Evolutionary conservation across 2,329 filamentous ascomycete species (phyloP).

Genomic region (Drechslera avenae): DNA sequence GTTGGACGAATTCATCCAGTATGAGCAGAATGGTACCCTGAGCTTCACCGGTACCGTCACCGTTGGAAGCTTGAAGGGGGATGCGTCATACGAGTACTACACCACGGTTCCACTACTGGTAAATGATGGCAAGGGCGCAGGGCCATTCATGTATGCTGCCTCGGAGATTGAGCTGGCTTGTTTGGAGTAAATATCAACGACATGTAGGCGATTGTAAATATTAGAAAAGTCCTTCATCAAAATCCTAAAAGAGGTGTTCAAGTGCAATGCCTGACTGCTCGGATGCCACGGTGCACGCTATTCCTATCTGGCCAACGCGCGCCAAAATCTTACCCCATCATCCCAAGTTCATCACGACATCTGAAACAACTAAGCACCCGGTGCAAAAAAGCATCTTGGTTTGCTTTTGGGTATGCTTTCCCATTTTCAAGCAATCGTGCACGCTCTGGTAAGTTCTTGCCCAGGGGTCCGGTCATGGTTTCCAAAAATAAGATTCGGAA

Average conservation of each 20-base stretch:
- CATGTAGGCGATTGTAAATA: conserved; percentile 6
- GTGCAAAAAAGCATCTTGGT: background rate
- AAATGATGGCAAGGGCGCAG: conserved; percentile 51
- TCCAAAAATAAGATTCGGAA: conserved; percentile 22
- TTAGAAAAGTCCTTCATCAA: background rate
- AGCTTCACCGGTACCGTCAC: conserved; percentile 59
- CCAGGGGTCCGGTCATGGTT: conserved; percentile 11
- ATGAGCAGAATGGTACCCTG: conserved; percentile 54
- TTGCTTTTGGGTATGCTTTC: too few species aligned
- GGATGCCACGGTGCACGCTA: background rate
- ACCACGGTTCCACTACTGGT: conserved; percentile 40
- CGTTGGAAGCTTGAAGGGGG: conserved; percentile 58
- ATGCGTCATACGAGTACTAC: conserved; percentile 57
- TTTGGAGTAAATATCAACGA: background rate
- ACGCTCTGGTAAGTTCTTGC: background rate
- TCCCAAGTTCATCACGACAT: background rate
- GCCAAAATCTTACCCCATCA: background rate
- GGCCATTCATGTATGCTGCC: conserved; percentile 49
- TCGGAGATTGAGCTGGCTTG: conserved; percentile 38
- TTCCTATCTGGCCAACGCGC: conserved; percentile 2
- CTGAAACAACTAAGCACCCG: background rate
- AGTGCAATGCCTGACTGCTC: too few species aligned
- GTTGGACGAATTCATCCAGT: conserved; percentile 53
- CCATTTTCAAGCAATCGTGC: background rate
- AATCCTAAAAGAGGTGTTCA: too few species aligned